Conservation (phyloP, 139 green algal species). For the Tetradesmus lagerheimii region DNA sequence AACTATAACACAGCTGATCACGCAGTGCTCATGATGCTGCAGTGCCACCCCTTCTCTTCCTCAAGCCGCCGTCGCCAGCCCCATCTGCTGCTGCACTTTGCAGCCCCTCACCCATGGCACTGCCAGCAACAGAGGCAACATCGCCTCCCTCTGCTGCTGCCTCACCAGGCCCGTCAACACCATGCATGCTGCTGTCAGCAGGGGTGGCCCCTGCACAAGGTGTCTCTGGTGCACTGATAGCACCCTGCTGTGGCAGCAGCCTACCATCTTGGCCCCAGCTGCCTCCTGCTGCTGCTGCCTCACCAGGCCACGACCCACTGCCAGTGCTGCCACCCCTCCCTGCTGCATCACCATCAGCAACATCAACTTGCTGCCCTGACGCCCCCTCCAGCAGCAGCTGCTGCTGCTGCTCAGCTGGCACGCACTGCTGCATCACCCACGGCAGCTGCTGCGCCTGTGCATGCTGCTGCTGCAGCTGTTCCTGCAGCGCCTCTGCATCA, state of each 20-base stretch:
- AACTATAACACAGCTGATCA: too few species aligned
- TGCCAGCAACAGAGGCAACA: neutral
- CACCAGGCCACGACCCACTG: neutral
- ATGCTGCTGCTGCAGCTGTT: conserved; percentile 29
- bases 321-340: neutral
- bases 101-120: neutral
- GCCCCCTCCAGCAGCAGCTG: neutral
- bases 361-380: neutral
- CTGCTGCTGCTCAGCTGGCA: neutral
- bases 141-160: neutral
- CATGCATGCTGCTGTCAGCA: neutral
- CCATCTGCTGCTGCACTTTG: neutral
- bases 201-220: neutral
- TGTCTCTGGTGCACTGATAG: neutral
- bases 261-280: neutral
- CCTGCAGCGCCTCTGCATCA: conserved; percentile 29
- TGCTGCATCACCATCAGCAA: neutral
- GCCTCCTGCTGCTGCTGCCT: neutral
- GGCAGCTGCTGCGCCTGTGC: neutral
- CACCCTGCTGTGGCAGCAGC: neutral
- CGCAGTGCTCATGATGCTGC: neutral
- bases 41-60: neutral
- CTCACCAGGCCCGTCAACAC: neutral
- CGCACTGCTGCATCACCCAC: conserved; percentile 6
- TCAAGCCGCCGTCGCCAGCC: neutral